phyloP scores from a whole-genome alignment of 352 stramenopile species.

The Thalassiosira livingstoniorum region DNA sequence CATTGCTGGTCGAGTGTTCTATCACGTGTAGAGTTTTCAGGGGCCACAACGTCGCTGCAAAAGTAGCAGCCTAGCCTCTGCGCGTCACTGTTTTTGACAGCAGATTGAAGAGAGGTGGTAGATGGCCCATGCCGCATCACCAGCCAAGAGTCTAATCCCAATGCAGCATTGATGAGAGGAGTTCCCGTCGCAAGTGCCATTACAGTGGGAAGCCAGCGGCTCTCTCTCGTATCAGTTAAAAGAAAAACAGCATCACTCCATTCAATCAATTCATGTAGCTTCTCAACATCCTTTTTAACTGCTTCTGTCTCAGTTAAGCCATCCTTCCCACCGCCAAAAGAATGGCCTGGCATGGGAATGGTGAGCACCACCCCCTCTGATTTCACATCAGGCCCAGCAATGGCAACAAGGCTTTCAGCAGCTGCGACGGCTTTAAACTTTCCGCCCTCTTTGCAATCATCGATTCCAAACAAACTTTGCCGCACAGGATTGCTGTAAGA shows the following conservation, averaged over 20 bases:
- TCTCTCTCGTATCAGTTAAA: conserved; percentile 98
- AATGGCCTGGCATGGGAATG: conserved; percentile 99
- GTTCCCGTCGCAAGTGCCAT: conserved; percentile 93
- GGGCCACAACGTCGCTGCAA: conserved; percentile 98
- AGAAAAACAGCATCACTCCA: conserved; percentile 96
- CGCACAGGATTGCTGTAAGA: conserved; percentile 98
- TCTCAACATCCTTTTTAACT: conserved; percentile 84
- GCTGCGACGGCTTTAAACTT: conserved; percentile 94
- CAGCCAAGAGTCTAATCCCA: conserved; percentile 97
- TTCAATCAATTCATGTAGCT: conserved; percentile 91
- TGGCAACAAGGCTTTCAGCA: conserved; percentile 90
- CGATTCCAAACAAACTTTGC: conserved; percentile 95
- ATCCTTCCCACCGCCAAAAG: conserved; percentile 64
- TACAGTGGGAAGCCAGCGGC: conserved; percentile 97
- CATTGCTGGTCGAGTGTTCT: conserved; percentile 99
- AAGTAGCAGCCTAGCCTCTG: conserved; percentile 91
- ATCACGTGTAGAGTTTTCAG: conserved; percentile 95
- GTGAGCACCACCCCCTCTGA: conserved; percentile 90
- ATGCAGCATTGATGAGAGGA: conserved; percentile 89
- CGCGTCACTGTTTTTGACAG: neutral
- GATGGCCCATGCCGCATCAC: conserved; percentile 95
- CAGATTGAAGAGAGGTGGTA: conserved; percentile 28
- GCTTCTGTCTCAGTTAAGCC: conserved; percentile 73
- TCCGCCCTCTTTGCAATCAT: conserved; percentile 89
- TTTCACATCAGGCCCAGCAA: conserved; percentile 90